Percentiles rank a stretch among this genome's conserved stretches.
These are phyloP conservation scores for Raphanus hybrid DNA, from an alignment of 441 rosid genomes.

Conservation along the genomic window DNA sequence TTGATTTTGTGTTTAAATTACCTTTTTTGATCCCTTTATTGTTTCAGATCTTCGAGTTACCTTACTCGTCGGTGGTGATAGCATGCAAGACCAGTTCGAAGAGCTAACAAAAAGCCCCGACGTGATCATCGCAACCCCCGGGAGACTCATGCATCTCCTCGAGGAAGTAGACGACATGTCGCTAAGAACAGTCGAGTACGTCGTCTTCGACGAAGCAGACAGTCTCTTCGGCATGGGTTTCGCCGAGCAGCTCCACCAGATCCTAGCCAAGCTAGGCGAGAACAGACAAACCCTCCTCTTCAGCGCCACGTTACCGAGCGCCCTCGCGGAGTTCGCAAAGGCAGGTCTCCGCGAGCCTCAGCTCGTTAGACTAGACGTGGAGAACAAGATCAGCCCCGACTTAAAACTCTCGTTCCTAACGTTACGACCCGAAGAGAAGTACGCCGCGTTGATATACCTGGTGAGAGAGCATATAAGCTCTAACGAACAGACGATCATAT, in stretches of 20 bases:
- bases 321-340: conserved; percentile 93
- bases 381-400: conserved; percentile 93
- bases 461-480: conserved; percentile 77
- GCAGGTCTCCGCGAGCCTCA: conserved; percentile 95
- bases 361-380: conserved; percentile 90
- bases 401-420: conserved; percentile 72
- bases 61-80: conserved; percentile 94
- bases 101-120: conserved; percentile 92
- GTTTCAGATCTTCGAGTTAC: conserved; percentile 76
- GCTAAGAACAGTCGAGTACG: conserved; percentile 81
- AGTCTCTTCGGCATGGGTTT: conserved; percentile 92
- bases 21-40: conserved; percentile 14
- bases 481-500: conserved; percentile 81
- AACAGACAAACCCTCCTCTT: conserved; percentile 94
- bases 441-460: conserved; percentile 82
- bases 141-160: conserved; percentile 95
- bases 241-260: conserved; percentile 86
- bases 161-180: conserved; percentile 94
- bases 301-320: conserved; percentile 95
- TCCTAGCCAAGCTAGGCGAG: conserved; percentile 79
- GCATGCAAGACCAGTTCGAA: conserved; percentile 93
- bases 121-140: conserved; percentile 93
- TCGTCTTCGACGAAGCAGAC: conserved; percentile 97
- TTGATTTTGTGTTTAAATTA: too few relatives aligned
- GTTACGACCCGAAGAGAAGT: conserved; percentile 85